A percentile compares a stretch with the other conserved stretches of the same genome.
Conservation (phyloP, 1,284 basidiomycete species). For the Violaceomyces palustris region DNA sequence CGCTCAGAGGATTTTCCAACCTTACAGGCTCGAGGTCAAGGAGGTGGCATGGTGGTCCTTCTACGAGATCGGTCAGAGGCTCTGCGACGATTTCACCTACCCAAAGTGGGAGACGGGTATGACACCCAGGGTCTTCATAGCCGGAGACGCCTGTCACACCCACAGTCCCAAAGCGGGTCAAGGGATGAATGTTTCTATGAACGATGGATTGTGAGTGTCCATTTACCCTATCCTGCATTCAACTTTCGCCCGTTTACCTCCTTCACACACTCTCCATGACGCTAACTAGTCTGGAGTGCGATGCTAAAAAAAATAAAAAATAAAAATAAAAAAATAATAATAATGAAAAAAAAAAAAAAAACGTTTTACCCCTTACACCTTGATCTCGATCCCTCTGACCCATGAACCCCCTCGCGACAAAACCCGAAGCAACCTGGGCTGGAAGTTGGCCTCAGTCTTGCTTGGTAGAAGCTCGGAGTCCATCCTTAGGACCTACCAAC, state of each 20-base stretch:
- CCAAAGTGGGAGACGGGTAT: no score
- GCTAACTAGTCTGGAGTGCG: no score
- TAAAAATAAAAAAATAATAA: no score
- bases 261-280: no score
- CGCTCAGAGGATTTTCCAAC: conserved; percentile 64
- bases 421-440: conserved; percentile 47
- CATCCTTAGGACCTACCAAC: conserved; percentile 61
- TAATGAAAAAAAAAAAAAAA: no score
- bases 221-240: no score
- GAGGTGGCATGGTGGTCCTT: conserved; percentile 71
- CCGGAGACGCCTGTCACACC: conserved; percentile 59
- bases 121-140: conserved; percentile 15
- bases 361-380: no score
- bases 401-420: no score
- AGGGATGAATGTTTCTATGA: conserved; percentile 77
- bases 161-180: conserved; percentile 71
- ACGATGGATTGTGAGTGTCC: no score
- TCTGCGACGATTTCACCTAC: conserved; percentile 15
- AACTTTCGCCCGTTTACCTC: no score
- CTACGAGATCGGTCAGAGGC: conserved; percentile 23
- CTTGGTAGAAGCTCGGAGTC: conserved; percentile 65
- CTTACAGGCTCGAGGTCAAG: conserved; percentile 63
- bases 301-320: no score
- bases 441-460: conserved; percentile 67
- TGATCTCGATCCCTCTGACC: no score